Base-by-base conservation (phyloP, 345 rosid genomes). In the Iberis pinnata region DNA sequence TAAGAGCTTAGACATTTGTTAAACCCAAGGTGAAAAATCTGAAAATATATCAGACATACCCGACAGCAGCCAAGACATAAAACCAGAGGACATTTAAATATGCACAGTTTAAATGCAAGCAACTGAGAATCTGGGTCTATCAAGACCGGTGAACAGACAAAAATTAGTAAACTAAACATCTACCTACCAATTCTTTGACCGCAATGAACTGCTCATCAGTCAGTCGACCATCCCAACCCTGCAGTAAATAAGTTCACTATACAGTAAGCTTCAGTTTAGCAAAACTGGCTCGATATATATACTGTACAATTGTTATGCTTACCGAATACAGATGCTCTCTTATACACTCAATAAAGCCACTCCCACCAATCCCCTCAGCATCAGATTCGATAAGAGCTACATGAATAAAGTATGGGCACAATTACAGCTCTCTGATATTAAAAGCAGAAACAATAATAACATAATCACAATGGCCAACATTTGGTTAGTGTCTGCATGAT, bases 361-460 rank as follows among this genome's bases (percentile, higher is more conserved):
- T 88, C 55, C 97, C 99, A 77, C 99, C 99, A 76, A 93, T 93
- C 24, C 99, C 99, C 79, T 93, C 99, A 9, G 97, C 95, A 45
- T 93, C 99, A 64, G 97, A 93, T 78, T 93, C 99, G 15, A 93
- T 93, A 74, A 93, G 75, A 31, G 99, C 99, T 93, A 85, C 73
- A 72, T 71, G 43, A 59, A 17, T 49, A 66, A 53, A 58, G 63
- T 12, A 67, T 47, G 53, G 26, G 43, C n/a, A 63, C 18, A 43
- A 55, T 19, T 63, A 15, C 36, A 39, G 59, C 41, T 53, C 14
- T 49, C 53, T 15, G 56, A 47, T 46, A 66, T 47, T 35, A 5
- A 45, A 43, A 60, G 53, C 20, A 49, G 47, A 25, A 17, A 58
- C 24, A 15, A 24, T 16, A 49, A 29, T 41, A 15, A 49, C 51